A percentile compares a stretch with the other conserved stretches of the same genome.
Conservation (phyloP, 306 rosid species). For the Inga leiocalycina region DNA sequence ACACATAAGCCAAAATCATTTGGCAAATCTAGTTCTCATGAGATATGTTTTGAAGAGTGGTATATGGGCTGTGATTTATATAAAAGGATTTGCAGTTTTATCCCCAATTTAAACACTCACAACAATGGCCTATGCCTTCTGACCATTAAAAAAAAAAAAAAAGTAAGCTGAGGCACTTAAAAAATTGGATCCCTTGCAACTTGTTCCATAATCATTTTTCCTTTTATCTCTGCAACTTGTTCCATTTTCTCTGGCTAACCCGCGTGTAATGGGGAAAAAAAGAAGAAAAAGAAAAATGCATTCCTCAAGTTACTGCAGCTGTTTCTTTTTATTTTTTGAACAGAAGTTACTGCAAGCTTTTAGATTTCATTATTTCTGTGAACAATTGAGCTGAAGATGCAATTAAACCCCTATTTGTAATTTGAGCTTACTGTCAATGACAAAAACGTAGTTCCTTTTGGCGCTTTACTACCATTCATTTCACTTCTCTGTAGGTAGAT, state of each 20-base stretch:
- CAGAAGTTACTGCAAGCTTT: not conserved
- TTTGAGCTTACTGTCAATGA: conserved; percentile 30
- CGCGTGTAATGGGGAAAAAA: not conserved
- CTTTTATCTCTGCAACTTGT: not conserved
- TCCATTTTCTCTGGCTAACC: not conserved
- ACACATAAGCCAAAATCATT: not conserved
- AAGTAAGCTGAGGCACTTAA: not conserved
- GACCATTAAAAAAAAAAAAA: not conserved
- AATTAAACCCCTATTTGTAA: not conserved
- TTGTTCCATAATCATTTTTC: not conserved
- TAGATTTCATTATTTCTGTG: conserved; percentile 21
- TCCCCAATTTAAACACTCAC: not conserved
- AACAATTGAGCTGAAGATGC: conserved; percentile 10
- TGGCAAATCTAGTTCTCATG: not conserved
- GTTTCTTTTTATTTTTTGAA: not conserved
- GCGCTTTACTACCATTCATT: conserved; percentile 11
- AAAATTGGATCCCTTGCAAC: not conserved
- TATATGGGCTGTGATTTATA: not conserved
- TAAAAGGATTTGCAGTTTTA: not conserved
- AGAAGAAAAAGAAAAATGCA: not conserved
- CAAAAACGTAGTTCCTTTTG: conserved; percentile 7
- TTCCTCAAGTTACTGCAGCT: not conserved
- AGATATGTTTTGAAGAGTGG: not conserved
- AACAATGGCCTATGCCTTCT: not conserved
- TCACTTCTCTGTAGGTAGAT: conserved; percentile 1